Conservation (phyloP, 2,329 filamentous ascomycete species). For the Botrytis aclada region DNA sequence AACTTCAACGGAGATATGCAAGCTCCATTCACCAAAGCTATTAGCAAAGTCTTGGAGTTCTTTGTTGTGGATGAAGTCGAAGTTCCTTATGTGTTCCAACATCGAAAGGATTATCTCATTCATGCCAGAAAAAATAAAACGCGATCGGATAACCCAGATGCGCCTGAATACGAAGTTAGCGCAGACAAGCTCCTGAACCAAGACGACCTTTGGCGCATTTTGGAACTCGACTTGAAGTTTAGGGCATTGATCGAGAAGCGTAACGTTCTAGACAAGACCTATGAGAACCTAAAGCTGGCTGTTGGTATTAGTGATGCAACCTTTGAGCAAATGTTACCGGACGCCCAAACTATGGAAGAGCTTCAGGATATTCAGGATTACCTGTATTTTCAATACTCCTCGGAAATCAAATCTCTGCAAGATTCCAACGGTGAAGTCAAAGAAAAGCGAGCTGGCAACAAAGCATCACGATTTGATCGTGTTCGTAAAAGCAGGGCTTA, state of each 20-base stretch:
- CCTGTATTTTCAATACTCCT: conserved; percentile 86
- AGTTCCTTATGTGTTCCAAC: conserved; percentile 96
- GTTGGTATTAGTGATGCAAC: conserved; percentile 66
- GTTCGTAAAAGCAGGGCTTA: conserved; percentile 78
- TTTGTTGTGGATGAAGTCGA: conserved; percentile 93
- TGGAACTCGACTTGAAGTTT: conserved; percentile 94
- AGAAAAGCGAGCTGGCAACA: conserved; percentile 72
- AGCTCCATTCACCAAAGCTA: conserved; percentile 79
- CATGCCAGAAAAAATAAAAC: conserved; percentile 72
- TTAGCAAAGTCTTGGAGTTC: conserved; percentile 91
- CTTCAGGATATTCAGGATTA: conserved; percentile 96
- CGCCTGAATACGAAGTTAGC: conserved; percentile 67
- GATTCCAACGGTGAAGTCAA: conserved; percentile 60
- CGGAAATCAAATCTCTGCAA: conserved; percentile 77
- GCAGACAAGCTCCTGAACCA: conserved; percentile 90
- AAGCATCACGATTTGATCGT: conserved; percentile 77
- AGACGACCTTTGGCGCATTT: conserved; percentile 90
- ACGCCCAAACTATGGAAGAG: conserved; percentile 86
- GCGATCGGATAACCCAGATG: conserved; percentile 60
- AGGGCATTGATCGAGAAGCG: conserved; percentile 89
- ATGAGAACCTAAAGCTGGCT: conserved; percentile 64
- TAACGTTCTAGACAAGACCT: conserved; percentile 76
- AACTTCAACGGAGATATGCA: conserved; percentile 62
- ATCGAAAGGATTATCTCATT: conserved; percentile 96
- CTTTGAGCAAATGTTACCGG: conserved; percentile 77